Base-by-base conservation (phyloP, 331 rosid genomes). In the Ulmus americana region DNA sequence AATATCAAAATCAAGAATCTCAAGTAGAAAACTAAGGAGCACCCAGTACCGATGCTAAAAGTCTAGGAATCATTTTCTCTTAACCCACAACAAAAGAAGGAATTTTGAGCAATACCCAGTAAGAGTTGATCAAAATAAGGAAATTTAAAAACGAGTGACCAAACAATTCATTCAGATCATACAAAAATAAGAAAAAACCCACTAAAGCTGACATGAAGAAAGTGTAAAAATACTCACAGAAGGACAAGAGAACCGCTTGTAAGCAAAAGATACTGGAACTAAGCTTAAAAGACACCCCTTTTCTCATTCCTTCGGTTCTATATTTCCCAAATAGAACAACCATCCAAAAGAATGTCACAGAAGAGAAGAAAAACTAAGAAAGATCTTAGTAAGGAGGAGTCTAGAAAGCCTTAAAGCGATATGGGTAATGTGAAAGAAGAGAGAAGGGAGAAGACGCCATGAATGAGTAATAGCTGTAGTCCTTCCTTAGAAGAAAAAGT, bases 401-500 rank as follows among this genome's bases (percentile, higher is more conserved):
- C 70, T 15, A 69, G 69, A 70, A 72, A 44, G 18, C 11, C 8
- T 43, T 71, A 65, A 63, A 51, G 40, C 59, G 61, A 54, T 12
- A 59, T 39, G 62, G 65, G 74, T 61, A 61, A 68, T 59, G 67
- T 5, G 68, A 75, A 67, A 0, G 55, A 65, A 13, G 13, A 41
- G 28, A 39, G 70, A 45, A 28, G 77, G n/a, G 15, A 28, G 61
- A 11, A 77, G 79, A 68, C 67, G 84, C 82, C 94, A 81, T 77
- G 87, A 82, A 73, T 78, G 68, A 59, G 84, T 79, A 81, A 79
- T 86, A 84, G 97, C 91, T 84, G 90, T 76, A 76, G 50, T 57
- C 74, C 55, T 73, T 69, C 65, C 51, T 28, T 63, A 42, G 42
- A 68, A 70, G 66, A 50, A 67, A 70, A 70, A 44, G 73, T 71